Base-by-base conservation (phyloP, 768 basidiomycete species). In the Boletellus sp. region DNA sequence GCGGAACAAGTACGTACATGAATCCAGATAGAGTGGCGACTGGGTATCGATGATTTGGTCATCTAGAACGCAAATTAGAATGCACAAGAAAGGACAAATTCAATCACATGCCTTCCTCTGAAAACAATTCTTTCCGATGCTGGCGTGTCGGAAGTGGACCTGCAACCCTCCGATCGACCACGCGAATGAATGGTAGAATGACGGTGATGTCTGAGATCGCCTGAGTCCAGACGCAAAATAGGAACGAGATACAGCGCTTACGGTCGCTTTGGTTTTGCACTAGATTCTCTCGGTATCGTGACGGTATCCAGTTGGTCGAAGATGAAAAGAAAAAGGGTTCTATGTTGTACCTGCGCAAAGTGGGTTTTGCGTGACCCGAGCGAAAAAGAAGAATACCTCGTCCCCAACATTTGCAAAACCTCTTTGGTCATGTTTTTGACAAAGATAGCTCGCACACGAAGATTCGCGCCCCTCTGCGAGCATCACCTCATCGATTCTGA, bases 311-410 rank as follows among this genome's bases (percentile, higher is more conserved):
- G 51, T 80, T 83, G 3, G 80, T 60, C 2, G 80, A 78, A 1
- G 81, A 83, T 0, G 80, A 79, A 60, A 83, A 84, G 58, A 79
- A 84, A 62, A 84, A 83, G 0, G 83, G 83, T 53, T 84, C 83
- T 49, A 84, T 70, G 37, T 70, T 69, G 48, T 78, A 81, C 59
- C 81, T 71, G 19, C 12, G 12, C 38, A 26, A 26, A 1, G 40
- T 39, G 31, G 22, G 1, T 40, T 4, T 34, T n/a, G 26, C 3
- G 3, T 13, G 17, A 36, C 15, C 17, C 5, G 11, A 26, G 28
- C 33, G 12, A 38, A 34, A 6, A 41, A 0, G 6, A 33, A 6
- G 9, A 0, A 45, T 53, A 81, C 83, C 61, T 79, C 34, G 76
- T 70, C 10, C 83, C 81, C 6, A 83, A 65, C 73, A 82, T 80